Percentiles rank a stretch among this genome's conserved stretches.
Conservation (phyloP, 441 rosid genomes). For the Erodium texanum region DNA sequence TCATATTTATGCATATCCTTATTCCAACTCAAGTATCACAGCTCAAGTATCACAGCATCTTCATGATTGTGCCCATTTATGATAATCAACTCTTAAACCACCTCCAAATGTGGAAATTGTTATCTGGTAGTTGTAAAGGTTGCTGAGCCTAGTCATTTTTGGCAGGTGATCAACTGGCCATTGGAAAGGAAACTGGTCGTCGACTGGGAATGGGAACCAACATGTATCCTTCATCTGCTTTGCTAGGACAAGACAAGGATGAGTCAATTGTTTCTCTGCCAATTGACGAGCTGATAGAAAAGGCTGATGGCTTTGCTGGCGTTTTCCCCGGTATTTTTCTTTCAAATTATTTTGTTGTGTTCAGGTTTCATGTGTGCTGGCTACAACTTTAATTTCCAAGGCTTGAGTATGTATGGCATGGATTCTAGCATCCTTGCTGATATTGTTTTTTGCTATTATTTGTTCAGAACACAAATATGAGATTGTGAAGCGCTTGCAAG, state of each 20-base stretch:
- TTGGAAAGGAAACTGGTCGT: slow-evolving; percentile 48
- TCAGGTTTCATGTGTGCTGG: slow-evolving; percentile 1
- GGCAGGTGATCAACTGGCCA: slow-evolving; percentile 56
- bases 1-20: neutral
- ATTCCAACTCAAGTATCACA: neutral
- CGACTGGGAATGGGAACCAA: slow-evolving; percentile 42
- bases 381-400: neutral
- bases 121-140: neutral
- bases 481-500: slow-evolving; percentile 90
- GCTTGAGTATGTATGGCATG: neutral
- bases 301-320: slow-evolving; percentile 99
- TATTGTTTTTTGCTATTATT: slow-evolving; percentile 11
- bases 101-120: neutral
- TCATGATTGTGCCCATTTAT: neutral
- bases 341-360: slow-evolving; percentile 4
- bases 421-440: slow-evolving; percentile 8
- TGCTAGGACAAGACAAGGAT: slow-evolving; percentile 39
- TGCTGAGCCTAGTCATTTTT: neutral
- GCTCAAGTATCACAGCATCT: neutral
- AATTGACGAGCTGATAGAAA: slow-evolving; percentile 62
- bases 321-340: slow-evolving; percentile 79
- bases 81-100: neutral
- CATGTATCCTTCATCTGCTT: slow-evolving; percentile 62
- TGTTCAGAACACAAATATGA: slow-evolving; percentile 88
- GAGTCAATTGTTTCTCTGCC: slow-evolving; percentile 18